A percentile compares a stretch with the other conserved stretches of the same genome.
Evolutionary conservation across 495 filamentous ascomycete genomes (phyloP).

Genomic region (Xylaria telfairii): DNA sequence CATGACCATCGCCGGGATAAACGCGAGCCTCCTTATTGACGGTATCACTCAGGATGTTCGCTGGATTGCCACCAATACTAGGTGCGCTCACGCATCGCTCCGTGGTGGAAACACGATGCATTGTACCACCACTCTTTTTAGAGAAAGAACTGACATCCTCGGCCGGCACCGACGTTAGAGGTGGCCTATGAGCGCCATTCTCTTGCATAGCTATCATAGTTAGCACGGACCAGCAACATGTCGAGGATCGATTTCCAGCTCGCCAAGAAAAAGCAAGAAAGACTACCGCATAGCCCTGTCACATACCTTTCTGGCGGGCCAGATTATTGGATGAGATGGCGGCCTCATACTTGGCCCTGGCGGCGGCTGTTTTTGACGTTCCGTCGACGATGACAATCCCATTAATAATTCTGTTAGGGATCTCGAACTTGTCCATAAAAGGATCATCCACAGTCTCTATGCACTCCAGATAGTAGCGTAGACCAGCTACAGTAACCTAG

Average conservation of each 20-base stretch:
- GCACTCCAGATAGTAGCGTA: not conserved
- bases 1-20: conserved; percentile 11
- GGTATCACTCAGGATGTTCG: not conserved
- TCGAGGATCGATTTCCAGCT: not conserved
- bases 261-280: not conserved
- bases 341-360: not conserved
- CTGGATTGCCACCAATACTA: conserved; percentile 9
- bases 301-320: not conserved
- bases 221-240: not conserved
- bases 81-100: conserved; percentile 25
- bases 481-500: not conserved
- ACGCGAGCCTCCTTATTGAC: conserved; percentile 4
- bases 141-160: not conserved
- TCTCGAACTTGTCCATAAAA: conserved; percentile 24
- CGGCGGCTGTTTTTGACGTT: conserved; percentile 14
- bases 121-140: not conserved
- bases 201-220: not conserved
- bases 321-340: not conserved
- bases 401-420: conserved; percentile 23
- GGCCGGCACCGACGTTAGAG: not conserved
- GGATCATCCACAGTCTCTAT: not conserved
- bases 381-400: conserved; percentile 34
- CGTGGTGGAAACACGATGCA: not conserved
- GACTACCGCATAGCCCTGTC: not conserved
- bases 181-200: not conserved